Evolutionary conservation across 331 rosid species (phyloP), one percentile per base, ranked within the genome.

Genomic region (Spiraea crenata): DNA sequence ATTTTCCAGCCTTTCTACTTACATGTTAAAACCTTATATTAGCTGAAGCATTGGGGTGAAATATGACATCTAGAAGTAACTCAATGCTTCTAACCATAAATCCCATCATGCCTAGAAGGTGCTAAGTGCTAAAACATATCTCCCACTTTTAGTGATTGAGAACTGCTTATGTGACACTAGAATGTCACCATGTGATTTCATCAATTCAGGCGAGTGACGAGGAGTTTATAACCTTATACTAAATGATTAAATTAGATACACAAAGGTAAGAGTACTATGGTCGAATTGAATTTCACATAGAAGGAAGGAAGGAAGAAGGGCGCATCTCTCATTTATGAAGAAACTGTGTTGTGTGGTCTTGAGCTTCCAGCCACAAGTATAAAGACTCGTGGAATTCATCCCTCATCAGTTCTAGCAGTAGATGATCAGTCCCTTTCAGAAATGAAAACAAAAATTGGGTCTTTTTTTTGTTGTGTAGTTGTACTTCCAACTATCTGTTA

Each of bases 361-460:
- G 8, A 9, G 59, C 55, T 83, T 65, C 69, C 56, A 76, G 25
- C 72, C 81, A 40, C 56, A 54, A 20, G 59, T 39, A 50, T 38
- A 60, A 75, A 65, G 58, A 38, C 25, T 72, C 72, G 61, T 69
- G 58, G 73, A 67, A 71, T 69, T 78, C 72, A 7, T 47, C 50
- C 12, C 72, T 74, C 77, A 60, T 50, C 46, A 38, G 51, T 47
- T 39, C 48, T 11, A 9, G 5, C 39, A 69, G 50, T 77, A 69
- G 68, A 63, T 45, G 20, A 50, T 34, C 56, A 42, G 57, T 83
- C 49, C 42, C 73, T 83, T 85, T 82, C 81, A 75, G 9, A 40
- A 74, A 58, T 71, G 17, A 47, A 73, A 79, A n/a, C 70, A 60
- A 71, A 57, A 6, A 9, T 15, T 46, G 14, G 44, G 49, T 14